Evolutionary conservation across 257 asterid genomes (phyloP).

Genomic region (Sherardia arvensis): DNA sequence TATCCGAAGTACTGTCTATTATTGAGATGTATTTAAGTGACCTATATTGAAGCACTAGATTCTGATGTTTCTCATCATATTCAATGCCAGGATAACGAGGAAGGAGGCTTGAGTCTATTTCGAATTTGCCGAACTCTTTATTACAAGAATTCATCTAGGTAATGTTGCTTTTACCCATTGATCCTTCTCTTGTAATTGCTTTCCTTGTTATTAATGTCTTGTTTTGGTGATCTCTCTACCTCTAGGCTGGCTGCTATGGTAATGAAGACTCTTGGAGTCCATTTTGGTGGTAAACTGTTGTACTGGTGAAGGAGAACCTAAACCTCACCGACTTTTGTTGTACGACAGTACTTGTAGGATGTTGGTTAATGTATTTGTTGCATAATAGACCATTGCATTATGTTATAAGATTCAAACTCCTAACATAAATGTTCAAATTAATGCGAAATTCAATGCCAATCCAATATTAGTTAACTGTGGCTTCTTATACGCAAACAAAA

Average conservation of each 20-base stretch:
- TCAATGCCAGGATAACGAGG: constrained; percentile 69
- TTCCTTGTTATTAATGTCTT: background rate
- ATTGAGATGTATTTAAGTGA: background rate
- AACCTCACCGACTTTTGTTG: background rate
- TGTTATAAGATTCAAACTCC: background rate
- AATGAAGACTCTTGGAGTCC: background rate
- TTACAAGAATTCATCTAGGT: background rate
- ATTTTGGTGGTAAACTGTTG: background rate
- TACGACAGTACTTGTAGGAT: background rate
- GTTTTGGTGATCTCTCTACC: background rate
- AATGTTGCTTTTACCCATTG: background rate
- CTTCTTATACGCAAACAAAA: background rate
- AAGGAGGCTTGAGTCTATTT: constrained; percentile 63
- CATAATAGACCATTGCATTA: background rate
- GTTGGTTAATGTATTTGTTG: background rate
- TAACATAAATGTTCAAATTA: background rate
- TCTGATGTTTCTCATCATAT: constrained; percentile 4
- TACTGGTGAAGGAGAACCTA: background rate
- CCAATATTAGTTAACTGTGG: background rate
- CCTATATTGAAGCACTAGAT: background rate
- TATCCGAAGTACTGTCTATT: no score
- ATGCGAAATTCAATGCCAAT: background rate
- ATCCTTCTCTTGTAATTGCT: background rate
- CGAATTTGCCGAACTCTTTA: background rate
- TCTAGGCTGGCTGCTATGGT: background rate